Percentiles rank a stretch among this genome's conserved stretches.
Conservation (phyloP, 2,329 filamentous ascomycete genomes). For the Monosporascus sp. region DNA sequence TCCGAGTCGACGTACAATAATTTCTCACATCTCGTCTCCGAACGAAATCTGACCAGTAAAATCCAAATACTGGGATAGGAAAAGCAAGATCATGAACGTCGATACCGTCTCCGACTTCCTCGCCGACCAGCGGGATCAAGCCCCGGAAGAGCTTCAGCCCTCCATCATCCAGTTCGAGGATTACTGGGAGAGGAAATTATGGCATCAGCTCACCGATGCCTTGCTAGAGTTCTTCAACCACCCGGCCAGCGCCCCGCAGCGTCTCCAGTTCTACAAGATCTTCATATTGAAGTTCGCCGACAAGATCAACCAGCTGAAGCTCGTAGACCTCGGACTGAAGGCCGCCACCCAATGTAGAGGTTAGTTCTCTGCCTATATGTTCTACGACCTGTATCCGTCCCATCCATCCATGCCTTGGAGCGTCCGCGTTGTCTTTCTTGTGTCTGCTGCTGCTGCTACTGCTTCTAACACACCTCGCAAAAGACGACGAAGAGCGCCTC, state of each 20-base stretch:
- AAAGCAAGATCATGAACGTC: slow-evolving; percentile 62
- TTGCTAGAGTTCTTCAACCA: slow-evolving; percentile 85
- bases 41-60: background rate
- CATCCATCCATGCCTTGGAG: too few species aligned
- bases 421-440: too few species aligned
- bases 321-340: slow-evolving; percentile 84
- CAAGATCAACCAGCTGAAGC: slow-evolving; percentile 98
- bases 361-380: slow-evolving; percentile 28
- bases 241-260: slow-evolving; percentile 73
- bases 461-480: background rate
- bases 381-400: too few species aligned
- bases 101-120: slow-evolving; percentile 91
- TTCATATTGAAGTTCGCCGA: slow-evolving; percentile 96
- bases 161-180: slow-evolving; percentile 91
- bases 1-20: too few species aligned
- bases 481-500: slow-evolving; percentile 83
- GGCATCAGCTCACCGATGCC: slow-evolving; percentile 94
- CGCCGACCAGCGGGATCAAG: slow-evolving; percentile 79
- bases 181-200: slow-evolving; percentile 96
- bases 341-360: slow-evolving; percentile 80
- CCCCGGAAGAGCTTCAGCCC: slow-evolving; percentile 81
- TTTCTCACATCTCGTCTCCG: background rate
- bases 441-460: too few species aligned
- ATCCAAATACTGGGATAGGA: background rate
- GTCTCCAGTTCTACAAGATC: slow-evolving; percentile 84